Conservation (phyloP, 176 grass and related monocot genomes). For the Typha latifolia region DNA sequence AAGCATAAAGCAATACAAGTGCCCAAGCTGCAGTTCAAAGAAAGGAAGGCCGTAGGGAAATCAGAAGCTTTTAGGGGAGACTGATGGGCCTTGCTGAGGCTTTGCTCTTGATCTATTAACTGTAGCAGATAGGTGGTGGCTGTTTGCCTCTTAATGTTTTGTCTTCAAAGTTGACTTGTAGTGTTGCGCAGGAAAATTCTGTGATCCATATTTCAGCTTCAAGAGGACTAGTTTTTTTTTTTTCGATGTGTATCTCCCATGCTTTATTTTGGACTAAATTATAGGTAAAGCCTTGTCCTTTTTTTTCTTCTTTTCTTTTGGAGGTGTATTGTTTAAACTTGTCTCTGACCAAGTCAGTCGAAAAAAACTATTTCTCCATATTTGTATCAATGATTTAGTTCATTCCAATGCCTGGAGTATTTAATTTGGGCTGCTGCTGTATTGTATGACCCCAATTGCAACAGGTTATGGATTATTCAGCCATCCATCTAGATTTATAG, state of each 20-base stretch:
- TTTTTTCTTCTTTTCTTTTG: too few relatives aligned
- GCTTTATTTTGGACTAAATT: too few relatives aligned
- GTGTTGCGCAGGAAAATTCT: neutral
- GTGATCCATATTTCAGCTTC: neutral
- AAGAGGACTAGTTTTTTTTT: neutral
- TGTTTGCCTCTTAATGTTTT: constrained; percentile 3
- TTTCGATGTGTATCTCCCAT: neutral
- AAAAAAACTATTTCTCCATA: too few relatives aligned
- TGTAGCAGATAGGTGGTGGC: neutral
- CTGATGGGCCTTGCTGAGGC: neutral
- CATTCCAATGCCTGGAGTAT: too few relatives aligned
- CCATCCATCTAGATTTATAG: too few relatives aligned
- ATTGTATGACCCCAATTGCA: too few relatives aligned
- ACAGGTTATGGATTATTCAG: too few relatives aligned
- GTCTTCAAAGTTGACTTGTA: neutral
- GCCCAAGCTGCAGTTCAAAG: constrained; percentile 82
- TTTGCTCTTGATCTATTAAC: neutral
- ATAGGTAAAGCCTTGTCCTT: too few relatives aligned
- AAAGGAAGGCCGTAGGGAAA: constrained; percentile 43
- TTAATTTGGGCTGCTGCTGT: too few relatives aligned
- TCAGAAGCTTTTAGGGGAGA: neutral
- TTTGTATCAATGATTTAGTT: too few relatives aligned
- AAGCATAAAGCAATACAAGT: constrained; percentile 98
- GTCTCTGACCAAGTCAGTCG: too few relatives aligned
- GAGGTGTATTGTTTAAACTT: too few relatives aligned